Evolutionary conservation across 345 rosid species (phyloP).

Genomic region (Eutrema japonicum): DNA sequence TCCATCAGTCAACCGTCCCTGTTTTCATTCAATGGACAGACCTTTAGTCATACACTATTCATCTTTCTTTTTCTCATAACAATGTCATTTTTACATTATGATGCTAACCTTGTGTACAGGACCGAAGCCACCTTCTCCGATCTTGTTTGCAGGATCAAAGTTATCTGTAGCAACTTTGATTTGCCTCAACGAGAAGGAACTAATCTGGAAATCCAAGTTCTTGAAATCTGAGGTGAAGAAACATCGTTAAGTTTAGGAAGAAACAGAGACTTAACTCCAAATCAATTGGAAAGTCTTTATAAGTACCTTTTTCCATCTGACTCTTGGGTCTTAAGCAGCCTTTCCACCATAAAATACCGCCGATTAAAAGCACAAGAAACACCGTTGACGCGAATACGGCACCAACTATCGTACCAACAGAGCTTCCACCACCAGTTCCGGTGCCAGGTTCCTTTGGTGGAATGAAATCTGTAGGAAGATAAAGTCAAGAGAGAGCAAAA

Average conservation of each 20-base stretch:
- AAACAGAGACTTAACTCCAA: not conserved
- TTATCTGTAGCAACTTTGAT: constrained; percentile 58
- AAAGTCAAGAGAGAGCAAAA: not conserved
- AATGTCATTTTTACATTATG: not conserved
- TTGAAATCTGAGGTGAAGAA: constrained; percentile 44
- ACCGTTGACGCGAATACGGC: constrained; percentile 41
- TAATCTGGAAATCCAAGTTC: constrained; percentile 50
- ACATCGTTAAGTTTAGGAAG: constrained; percentile 23
- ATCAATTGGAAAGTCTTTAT: not conserved
- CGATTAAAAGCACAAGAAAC: constrained; percentile 45
- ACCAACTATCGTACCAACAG: constrained; percentile 43
- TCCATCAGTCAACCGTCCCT: constrained; percentile 59
- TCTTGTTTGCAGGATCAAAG: constrained; percentile 57
- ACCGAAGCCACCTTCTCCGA: constrained; percentile 80
- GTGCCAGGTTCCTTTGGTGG: constrained; percentile 40
- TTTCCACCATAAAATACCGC: constrained; percentile 57
- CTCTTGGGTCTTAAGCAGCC: constrained; percentile 47
- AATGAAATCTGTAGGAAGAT: constrained; percentile 27
- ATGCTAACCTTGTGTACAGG: constrained; percentile 63
- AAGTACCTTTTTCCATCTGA: constrained; percentile 48
- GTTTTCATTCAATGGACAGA: constrained; percentile 24
- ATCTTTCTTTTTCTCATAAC: constrained; percentile 2
- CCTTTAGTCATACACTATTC: not conserved
- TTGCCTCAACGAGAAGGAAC: constrained; percentile 56
- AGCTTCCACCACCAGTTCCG: constrained; percentile 28